Percentiles rank a stretch among this genome's conserved stretches.
Evolutionary conservation across 495 filamentous ascomycete genomes (phyloP).

Genomic region (Aspergillus asperescens): DNA sequence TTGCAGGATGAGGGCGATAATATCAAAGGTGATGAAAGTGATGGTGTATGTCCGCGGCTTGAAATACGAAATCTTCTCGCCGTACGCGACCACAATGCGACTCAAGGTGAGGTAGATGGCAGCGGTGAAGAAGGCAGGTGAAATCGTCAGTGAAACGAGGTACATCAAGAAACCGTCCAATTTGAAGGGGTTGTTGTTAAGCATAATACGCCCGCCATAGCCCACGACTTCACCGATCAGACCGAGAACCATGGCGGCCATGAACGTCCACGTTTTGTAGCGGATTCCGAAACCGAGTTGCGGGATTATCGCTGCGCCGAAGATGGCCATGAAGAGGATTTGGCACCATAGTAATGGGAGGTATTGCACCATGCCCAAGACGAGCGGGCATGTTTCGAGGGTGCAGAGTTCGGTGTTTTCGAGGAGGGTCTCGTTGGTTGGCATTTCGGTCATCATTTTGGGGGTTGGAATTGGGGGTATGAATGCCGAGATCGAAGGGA

Average conservation of each 20-base stretch:
- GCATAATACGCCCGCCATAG: conserved; percentile 29
- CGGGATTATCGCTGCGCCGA: conserved; percentile 20
- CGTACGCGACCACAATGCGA: conserved; percentile 49
- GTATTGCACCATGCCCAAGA: background rate
- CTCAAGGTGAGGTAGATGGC: conserved; percentile 54
- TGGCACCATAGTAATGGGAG: background rate
- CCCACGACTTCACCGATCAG: conserved; percentile 32
- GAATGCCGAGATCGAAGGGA: background rate
- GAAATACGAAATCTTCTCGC: conserved; percentile 42
- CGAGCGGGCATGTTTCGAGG: conserved; percentile 1
- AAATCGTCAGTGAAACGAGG: conserved; percentile 50
- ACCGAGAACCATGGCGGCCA: conserved; percentile 24
- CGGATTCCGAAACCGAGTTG: conserved; percentile 26
- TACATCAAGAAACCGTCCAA: conserved; percentile 34
- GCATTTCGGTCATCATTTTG: conserved; percentile 1
- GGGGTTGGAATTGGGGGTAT: background rate
- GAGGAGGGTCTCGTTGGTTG: conserved; percentile 1
- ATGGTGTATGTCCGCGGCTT: conserved; percentile 47
- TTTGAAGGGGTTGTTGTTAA: conserved; percentile 32
- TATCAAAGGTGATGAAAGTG: conserved; percentile 50
- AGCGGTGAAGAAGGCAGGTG: conserved; percentile 51
- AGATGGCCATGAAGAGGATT: conserved; percentile 16
- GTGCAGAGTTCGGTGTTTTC: conserved; percentile 2
- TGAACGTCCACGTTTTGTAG: conserved; percentile 29
- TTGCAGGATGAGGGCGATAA: conserved; percentile 51